A percentile compares a stretch with the other conserved stretches of the same genome.
Conservation (phyloP, 148 eudicot genomes). For the Rhododendron henanense region DNA sequence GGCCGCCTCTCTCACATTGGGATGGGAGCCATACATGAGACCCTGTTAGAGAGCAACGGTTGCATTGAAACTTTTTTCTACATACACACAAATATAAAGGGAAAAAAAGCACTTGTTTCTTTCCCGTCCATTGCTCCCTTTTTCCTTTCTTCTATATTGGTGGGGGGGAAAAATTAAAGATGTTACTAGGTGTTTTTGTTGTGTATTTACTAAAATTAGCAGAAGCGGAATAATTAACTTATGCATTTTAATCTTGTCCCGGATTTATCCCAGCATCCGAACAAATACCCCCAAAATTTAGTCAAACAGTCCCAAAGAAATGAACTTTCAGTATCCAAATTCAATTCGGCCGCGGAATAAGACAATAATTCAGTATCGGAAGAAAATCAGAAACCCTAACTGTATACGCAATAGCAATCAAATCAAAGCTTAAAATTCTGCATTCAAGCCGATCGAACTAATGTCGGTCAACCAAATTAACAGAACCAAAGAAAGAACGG, state of each 20-base stretch:
- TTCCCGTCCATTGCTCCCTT: neutral
- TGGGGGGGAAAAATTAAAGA: neutral
- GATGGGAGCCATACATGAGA: no score
- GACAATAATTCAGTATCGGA: neutral
- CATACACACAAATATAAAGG: no score
- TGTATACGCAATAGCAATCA: neutral
- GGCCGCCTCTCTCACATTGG: no score
- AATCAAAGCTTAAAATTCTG: neutral
- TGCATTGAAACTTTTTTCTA: neutral
- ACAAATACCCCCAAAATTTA: neutral
- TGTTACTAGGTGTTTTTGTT: neutral
- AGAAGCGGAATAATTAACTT: neutral
- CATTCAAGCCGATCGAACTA: constrained; percentile 7
- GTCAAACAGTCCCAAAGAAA: neutral
- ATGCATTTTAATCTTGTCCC: neutral
- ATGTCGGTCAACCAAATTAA: constrained; percentile 7
- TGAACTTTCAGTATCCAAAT: neutral
- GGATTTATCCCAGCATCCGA: neutral
- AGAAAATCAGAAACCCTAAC: constrained; percentile 8
- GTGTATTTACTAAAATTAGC: neutral
- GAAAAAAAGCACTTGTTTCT: neutral
- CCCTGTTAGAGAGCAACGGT: neutral
- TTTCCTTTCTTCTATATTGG: neutral
- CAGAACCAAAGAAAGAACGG: neutral
- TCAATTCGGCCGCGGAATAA: neutral